phyloP scores from a whole-genome alignment of 2,329 filamentous ascomycete species.

The Trichoderma semiorbis region DNA sequence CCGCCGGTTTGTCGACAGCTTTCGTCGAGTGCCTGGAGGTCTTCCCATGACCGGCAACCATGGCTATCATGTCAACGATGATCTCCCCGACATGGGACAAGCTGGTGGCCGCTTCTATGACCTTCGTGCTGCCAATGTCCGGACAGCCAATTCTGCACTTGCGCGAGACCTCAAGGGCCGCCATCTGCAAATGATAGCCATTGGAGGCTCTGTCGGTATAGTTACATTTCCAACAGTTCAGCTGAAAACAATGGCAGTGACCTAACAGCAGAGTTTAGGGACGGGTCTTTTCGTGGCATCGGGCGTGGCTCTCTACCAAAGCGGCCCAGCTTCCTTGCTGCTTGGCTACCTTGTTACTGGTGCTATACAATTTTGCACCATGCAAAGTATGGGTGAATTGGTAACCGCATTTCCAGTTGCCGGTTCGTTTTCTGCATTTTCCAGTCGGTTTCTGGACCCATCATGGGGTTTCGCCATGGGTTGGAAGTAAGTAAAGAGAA shows the following conservation, averaged over 20 bases:
- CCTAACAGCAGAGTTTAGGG: background rate
- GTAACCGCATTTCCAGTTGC: background rate
- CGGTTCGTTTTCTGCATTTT: constrained; percentile 3
- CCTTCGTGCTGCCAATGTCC: background rate
- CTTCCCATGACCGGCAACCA: background rate
- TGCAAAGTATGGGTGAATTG: constrained; percentile 2
- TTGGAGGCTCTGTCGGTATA: constrained; percentile 1
- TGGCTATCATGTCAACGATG: constrained; percentile 5
- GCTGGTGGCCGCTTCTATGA: background rate
- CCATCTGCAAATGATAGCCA: constrained; percentile 1
- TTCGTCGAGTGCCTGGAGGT: background rate
- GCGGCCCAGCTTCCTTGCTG: background rate
- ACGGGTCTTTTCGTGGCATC: constrained; percentile 4
- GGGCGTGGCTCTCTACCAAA: background rate
- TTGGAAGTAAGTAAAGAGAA: background rate
- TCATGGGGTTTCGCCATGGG: constrained; percentile 8
- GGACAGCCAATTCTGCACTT: constrained; percentile 4
- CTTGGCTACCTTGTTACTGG: background rate
- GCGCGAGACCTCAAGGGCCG: constrained; percentile 1
- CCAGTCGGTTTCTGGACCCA: constrained; percentile 4
- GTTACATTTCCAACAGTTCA: background rate
- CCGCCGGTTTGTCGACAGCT: background rate
- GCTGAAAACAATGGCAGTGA: background rate
- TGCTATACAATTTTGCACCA: background rate
- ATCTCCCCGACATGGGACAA: background rate